Base-by-base conservation (phyloP, 306 rosid species). In the Dryas alaskensis region DNA sequence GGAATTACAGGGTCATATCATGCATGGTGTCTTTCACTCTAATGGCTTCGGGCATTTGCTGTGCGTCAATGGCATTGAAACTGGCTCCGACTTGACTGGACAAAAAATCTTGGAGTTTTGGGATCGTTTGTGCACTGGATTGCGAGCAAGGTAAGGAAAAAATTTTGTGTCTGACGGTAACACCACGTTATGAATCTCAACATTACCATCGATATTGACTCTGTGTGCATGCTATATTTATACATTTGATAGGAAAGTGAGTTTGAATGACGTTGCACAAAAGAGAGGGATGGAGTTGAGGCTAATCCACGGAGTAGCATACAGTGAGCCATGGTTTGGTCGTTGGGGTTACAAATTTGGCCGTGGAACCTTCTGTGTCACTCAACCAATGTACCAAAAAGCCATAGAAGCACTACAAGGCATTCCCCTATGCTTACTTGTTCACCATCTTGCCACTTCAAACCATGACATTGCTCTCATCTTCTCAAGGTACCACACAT, bases 41-140 rank as follows among this genome's bases (percentile, higher is more conserved):
- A 92, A 92, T 72, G 97, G 98, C 16, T 87, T 87, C 67, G 93
- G 98, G 4, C 96, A 93, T 86, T 90, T 93, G 90, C 84, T 89
- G 6, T 83, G 86, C 63, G 80, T 86, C 59, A 91, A 91, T 83
- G 97, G 98, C 4, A 68, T 87, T 12, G 98, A 89, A 89, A 87
- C 67, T 37, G 92, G 96, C 16, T 91, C 92, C 0, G 80, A 79
- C 81, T 84, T 89, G 79, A 69, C 89, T 65, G 97, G 98, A 0
- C 76, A 76, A 14, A 86, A 81, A n/a, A 79, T 88, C 63, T 75
- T 89, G 84, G 91, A 88, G 8, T 84, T 93, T 72, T 93, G 97
- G 97, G 92, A 93, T 27, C 90, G 97, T 54, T 80, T 93, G 55
- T 93, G 92, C 88, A 80, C 75, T 0, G 89, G 82, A 19, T 81